These are phyloP conservation scores for Borovskyia barvae DNA, from an alignment of 208 protist genomes.

Conservation along the genomic window DNA sequence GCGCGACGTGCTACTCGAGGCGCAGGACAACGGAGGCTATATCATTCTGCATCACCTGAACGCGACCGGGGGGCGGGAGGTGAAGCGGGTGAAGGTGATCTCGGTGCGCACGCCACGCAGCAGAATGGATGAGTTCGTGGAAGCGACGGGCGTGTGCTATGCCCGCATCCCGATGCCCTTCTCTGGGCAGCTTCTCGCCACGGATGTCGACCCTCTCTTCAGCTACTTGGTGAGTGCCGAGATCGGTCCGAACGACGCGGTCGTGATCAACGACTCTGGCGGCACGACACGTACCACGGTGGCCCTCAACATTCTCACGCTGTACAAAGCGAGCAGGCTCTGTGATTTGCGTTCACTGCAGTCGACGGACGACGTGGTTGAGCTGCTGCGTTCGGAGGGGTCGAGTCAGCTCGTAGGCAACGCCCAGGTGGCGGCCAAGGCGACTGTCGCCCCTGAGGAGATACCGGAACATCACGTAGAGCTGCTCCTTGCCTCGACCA, in stretches of 20 bases:
- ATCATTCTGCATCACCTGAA: constrained; percentile 73
- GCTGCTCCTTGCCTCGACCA: constrained; percentile 73
- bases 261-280: constrained; percentile 83
- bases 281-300: constrained; percentile 71
- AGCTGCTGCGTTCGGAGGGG: constrained; percentile 42
- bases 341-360: constrained; percentile 45
- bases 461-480: constrained; percentile 60
- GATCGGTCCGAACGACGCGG: constrained; percentile 39
- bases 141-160: constrained; percentile 53
- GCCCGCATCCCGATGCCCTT: constrained; percentile 82
- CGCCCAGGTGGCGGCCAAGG: constrained; percentile 39
- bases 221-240: constrained; percentile 46
- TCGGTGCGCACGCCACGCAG: constrained; percentile 65
- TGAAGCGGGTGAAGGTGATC: constrained; percentile 58
- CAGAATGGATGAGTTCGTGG: constrained; percentile 72
- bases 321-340: constrained; percentile 57
- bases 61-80: constrained; percentile 28
- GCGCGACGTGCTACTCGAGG: constrained; percentile 75
- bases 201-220: constrained; percentile 83
- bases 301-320: constrained; percentile 76
- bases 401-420: constrained; percentile 27
- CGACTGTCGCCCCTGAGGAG: constrained; percentile 29
- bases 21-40: constrained; percentile 68
- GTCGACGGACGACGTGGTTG: constrained; percentile 33
- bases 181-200: constrained; percentile 70